These are phyloP conservation scores for Clausena lansium DNA, from an alignment of 345 rosid species.

Conservation along the genomic window DNA sequence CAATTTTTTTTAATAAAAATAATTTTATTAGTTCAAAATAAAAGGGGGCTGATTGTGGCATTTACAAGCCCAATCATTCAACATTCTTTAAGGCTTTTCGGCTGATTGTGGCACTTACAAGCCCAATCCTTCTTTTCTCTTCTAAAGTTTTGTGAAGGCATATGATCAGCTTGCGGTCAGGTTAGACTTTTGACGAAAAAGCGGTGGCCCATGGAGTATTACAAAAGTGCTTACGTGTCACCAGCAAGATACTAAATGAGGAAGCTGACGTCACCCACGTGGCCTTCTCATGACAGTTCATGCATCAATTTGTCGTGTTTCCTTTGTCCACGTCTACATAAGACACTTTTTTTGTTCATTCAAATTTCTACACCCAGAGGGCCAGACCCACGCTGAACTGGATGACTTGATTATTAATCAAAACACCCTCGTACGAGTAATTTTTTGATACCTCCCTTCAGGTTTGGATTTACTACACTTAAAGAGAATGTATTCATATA, in stretches of 20 bases:
- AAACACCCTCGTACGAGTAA: too few species aligned
- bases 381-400: neutral
- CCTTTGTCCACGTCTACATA: neutral
- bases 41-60: too few species aligned
- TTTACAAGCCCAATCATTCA: too few species aligned
- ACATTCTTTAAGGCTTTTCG: neutral
- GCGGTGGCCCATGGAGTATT: neutral
- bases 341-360: neutral
- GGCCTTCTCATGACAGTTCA: constrained; percentile 3
- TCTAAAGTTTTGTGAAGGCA: too few species aligned
- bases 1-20: too few species aligned
- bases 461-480: too few species aligned
- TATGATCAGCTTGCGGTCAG: neutral
- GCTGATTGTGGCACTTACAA: neutral
- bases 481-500: too few species aligned
- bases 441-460: too few species aligned
- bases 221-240: neutral
- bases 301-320: neutral
- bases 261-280: constrained; percentile 8
- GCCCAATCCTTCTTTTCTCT: neutral
- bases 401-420: neutral
- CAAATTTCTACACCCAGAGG: too few species aligned
- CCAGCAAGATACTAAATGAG: too few species aligned
- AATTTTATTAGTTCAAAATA: too few species aligned
- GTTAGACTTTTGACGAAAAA: neutral